Base-by-base conservation (phyloP, 2,329 filamentous ascomycete species). In the Fusarium irregulare region DNA sequence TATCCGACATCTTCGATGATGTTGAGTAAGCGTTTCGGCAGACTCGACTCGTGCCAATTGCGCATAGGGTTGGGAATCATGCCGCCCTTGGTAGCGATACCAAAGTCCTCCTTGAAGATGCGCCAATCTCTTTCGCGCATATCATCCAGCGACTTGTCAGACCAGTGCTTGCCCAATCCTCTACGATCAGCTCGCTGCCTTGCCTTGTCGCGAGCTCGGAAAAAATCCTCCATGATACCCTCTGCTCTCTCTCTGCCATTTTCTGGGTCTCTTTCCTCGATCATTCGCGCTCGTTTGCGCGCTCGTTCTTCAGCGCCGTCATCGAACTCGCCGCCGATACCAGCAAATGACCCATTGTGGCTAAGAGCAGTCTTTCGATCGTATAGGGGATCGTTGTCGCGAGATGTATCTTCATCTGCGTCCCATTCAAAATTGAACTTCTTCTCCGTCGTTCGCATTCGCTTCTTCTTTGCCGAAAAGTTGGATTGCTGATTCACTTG, bases 341-440 rank as follows among this genome's bases (percentile, higher is more conserved):
- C 85, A 16, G 85, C 85, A 23, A 86, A 80, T 8, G 80, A 79
- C 48, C 72, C 76, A 21, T 76, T 78, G 25, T 76, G 71, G 73
- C 78, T 76, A 56, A 72, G 62, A 27, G 60, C 73, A 3, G 49
- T 53, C 58, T 79, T 77, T 40, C 73, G 73, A 21, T 76, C 70
- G 78, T 97, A 97, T 41, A 96, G 85, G 1, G 93, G 92, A 74
- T 97, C 94, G 77, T 94, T 92, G 32, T 77, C 74, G 57, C 78
- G 74, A 8, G 77, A 79, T 1, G 96, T 99, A 79, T 99, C 96
- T 77, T 99, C 96, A 66, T 97, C 93, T 2, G 89, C 88, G 73
- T 97, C 97, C 96, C 96, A 99, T 75, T 97, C 96, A 75, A 99
- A 99, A 76, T 98, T 99, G 84, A 99, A 99, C 79, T 99, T 98